Percentiles rank a stretch among this genome's conserved stretches.
Conservation (phyloP, 2,329 filamentous ascomycete genomes). For the Fusarium sp. region DNA sequence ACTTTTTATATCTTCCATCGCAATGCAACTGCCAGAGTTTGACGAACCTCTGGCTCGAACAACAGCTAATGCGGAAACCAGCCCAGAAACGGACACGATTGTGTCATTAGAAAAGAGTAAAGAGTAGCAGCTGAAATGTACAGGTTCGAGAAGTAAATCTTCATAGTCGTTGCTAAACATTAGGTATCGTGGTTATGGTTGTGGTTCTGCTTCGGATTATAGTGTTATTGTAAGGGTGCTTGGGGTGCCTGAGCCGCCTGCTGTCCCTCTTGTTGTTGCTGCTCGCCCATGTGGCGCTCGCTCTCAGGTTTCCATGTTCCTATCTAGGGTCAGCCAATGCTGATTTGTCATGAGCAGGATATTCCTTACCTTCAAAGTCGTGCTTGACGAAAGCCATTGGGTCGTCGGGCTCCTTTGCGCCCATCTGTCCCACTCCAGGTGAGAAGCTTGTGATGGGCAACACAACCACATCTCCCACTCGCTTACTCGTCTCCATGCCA, state of each 20-base stretch:
- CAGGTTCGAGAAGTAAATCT: slow-evolving; percentile 41
- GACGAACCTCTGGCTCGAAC: slow-evolving; percentile 3
- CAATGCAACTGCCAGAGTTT: slow-evolving; percentile 29
- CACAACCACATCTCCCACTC: slow-evolving; percentile 91
- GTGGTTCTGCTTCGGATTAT: slow-evolving; percentile 7
- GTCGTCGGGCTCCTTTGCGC: slow-evolving; percentile 84
- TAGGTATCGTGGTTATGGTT: slow-evolving; percentile 33
- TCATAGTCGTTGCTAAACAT: slow-evolving; percentile 38
- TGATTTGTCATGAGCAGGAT: neutral
- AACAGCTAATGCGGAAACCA: slow-evolving; percentile 32
- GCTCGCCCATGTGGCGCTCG: slow-evolving; percentile 72
- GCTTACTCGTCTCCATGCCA: slow-evolving; percentile 81
- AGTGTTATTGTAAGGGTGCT: slow-evolving; percentile 31
- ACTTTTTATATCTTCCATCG: slow-evolving; percentile 34
- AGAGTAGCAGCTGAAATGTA: slow-evolving; percentile 40
- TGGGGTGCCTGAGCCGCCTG: slow-evolving; percentile 28
- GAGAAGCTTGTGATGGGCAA: slow-evolving; percentile 97
- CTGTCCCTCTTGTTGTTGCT: slow-evolving; percentile 33
- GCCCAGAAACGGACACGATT: slow-evolving; percentile 27
- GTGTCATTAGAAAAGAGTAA: slow-evolving; percentile 42
- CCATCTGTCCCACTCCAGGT: slow-evolving; percentile 93
- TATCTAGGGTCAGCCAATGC: slow-evolving; percentile 44
- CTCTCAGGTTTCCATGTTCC: slow-evolving; percentile 80
- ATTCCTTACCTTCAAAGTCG: slow-evolving; percentile 82
- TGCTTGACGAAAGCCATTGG: slow-evolving; percentile 98